These are phyloP conservation scores for Drosera capensis DNA, from an alignment of 148 eudicot species.

Conservation along the genomic window DNA sequence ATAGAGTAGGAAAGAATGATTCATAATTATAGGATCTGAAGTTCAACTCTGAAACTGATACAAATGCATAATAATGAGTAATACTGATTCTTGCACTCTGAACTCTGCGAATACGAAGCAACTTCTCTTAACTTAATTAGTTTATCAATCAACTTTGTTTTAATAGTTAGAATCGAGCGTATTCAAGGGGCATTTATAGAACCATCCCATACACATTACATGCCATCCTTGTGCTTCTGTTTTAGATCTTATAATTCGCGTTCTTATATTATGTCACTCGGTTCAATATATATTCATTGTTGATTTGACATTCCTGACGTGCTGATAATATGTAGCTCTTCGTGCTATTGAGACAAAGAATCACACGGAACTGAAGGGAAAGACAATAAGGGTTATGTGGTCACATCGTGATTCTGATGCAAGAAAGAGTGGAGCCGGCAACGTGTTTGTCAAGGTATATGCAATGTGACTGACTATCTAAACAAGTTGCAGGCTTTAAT, in stretches of 20 bases:
- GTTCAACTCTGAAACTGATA: too few relatives aligned
- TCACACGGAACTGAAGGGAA: constrained; percentile 28
- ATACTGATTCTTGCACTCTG: too few relatives aligned
- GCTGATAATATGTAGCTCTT: constrained; percentile 15
- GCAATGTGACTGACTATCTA: background rate
- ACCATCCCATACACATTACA: too few relatives aligned
- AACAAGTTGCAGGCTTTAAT: background rate
- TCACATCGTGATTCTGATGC: constrained; percentile 43
- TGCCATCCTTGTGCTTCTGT: too few relatives aligned
- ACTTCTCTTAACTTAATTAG: too few relatives aligned
- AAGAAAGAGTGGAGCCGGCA: constrained; percentile 49
- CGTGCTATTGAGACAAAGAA: constrained; percentile 44
- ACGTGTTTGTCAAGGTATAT: constrained; percentile 47
- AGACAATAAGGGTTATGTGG: constrained; percentile 40
- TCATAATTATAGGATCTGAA: too few relatives aligned
- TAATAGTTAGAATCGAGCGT: too few relatives aligned
- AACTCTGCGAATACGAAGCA: too few relatives aligned
- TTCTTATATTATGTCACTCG: background rate
- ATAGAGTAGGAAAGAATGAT: too few relatives aligned
- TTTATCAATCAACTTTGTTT: too few relatives aligned
- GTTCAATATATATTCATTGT: background rate
- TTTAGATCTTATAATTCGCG: background rate
- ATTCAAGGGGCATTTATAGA: too few relatives aligned
- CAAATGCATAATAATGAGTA: too few relatives aligned
- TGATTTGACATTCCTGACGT: background rate